Conservation (phyloP, 495 filamentous ascomycete species). For the Neurospora sp. region DNA sequence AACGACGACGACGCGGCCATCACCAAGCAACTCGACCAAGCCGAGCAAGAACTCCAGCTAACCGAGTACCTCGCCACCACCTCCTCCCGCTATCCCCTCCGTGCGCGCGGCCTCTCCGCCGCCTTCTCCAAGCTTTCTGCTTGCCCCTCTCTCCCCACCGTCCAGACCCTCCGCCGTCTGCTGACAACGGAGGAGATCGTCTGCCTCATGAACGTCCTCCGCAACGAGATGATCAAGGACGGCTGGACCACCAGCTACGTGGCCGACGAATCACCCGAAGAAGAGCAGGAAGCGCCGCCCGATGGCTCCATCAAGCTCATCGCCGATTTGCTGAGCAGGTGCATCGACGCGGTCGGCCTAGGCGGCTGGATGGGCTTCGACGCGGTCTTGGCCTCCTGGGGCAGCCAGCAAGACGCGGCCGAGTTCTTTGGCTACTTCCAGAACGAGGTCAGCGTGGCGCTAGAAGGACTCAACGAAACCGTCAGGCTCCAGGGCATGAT, state of each 20-base stretch:
- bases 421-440: constrained; percentile 60
- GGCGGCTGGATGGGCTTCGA: constrained; percentile 68
- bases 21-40: constrained; percentile 35
- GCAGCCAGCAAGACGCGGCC: constrained; percentile 36
- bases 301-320: constrained; percentile 49
- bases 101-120: constrained; percentile 35
- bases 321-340: constrained; percentile 58
- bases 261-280: constrained; percentile 25
- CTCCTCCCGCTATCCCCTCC: constrained; percentile 27
- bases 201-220: constrained; percentile 63
- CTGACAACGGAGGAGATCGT: constrained; percentile 59
- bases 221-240: constrained; percentile 50
- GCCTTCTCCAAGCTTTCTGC: constrained; percentile 55
- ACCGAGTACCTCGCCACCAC: constrained; percentile 39
- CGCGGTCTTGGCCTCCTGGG: constrained; percentile 33
- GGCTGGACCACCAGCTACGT: constrained; percentile 64
- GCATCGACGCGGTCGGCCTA: constrained; percentile 75
- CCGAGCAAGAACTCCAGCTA: constrained; percentile 40
- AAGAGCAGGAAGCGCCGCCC: constrained; percentile 43
- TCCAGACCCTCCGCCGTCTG: constrained; percentile 51
- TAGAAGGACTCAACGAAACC: constrained; percentile 68
- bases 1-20: constrained; percentile 27
- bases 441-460: constrained; percentile 61
- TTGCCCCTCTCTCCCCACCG: constrained; percentile 46
- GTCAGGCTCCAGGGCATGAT: constrained; percentile 57